A percentile compares a stretch with the other conserved stretches of the same genome.
Evolutionary conservation across 345 rosid genomes (phyloP).

Genomic region (Jatropha curcas): DNA sequence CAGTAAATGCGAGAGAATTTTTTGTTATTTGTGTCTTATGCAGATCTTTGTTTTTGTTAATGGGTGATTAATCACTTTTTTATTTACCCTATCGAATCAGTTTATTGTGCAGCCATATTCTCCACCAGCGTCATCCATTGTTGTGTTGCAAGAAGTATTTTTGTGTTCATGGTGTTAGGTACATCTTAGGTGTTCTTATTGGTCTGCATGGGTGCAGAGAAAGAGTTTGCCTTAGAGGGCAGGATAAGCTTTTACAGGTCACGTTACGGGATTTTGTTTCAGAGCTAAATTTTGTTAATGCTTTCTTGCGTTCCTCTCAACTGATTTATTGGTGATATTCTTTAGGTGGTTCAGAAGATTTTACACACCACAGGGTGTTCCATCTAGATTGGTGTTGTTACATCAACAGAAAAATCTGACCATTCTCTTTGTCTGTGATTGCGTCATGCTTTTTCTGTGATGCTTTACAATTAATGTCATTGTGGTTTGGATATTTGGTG

Average conservation of each 20-base stretch:
- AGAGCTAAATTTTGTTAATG: neutral
- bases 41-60: conserved; percentile 5
- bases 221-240: conserved; percentile 82
- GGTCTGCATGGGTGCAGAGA: conserved; percentile 98
- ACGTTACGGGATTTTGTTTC: conserved; percentile 9
- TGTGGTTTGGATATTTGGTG: conserved; percentile 88
- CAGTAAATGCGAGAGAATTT: neutral
- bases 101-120: conserved; percentile 84
- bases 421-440: conserved; percentile 75
- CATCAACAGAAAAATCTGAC: conserved; percentile 76
- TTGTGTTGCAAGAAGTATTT: conserved; percentile 96
- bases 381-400: conserved; percentile 67
- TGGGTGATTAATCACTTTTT: too few species aligned
- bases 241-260: conserved; percentile 90
- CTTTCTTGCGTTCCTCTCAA: too few species aligned
- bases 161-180: conserved; percentile 95
- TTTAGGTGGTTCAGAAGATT: conserved; percentile 76
- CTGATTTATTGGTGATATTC: too few species aligned
- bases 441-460: conserved; percentile 94
- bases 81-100: too few species aligned
- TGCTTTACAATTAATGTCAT: conserved; percentile 97
- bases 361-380: conserved; percentile 38
- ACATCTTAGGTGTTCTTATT: conserved; percentile 82
- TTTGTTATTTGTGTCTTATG: neutral
- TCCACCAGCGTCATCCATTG: conserved; percentile 79